Base-by-base conservation (phyloP, 441 rosid species). In the Gossypium davidsonii region DNA sequence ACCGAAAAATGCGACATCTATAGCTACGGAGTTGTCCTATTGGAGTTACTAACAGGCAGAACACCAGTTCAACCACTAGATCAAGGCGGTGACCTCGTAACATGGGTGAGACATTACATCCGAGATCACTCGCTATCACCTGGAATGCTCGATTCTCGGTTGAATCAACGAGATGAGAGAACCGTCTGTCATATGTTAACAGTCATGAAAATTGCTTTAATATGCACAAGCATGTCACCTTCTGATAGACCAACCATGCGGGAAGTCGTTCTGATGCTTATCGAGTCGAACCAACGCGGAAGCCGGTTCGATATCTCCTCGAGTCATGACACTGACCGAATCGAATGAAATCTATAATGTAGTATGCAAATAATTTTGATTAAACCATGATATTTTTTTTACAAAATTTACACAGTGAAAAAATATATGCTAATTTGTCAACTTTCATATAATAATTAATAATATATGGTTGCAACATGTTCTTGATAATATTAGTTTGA, bases 31-130 rank as follows among this genome's bases (percentile, higher is more conserved):
- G 94, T 91, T 14, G 94, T 91, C 63, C 79, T 91, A 7, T 51
- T 90, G 73, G 97, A 91, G 81, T 78, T 91, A 82, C 79, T 91
- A 64, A 89, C 94, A 0, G 94, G 97, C n/a, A 91, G 77, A 85
- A 79, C 89, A 17, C 97, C 99, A 0, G 96, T 95, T 37, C 98
- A 92, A 55, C 91, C 93, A 8, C 81, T 93, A 61, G 97, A 95
- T 28, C 91, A 87, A 78, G 98, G 97, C 1, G 96, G 98, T 0
- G 94, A 95, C 80, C 91, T 95, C 3, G 98, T 88, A 51, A 86
- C 84, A 12, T 91, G 92, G 99, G 93, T 87, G 28, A 89, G 89
- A 80, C 83, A 81, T 53, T 88, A 82, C 80, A 79, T 91, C 39
- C 83, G 84, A 64, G 78, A 72, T 42, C 79, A 89, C 70, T 79